Percentiles rank a stretch among this genome's conserved stretches.
Conservation (phyloP, 2,329 filamentous ascomycete genomes). For the Venturia effusa region DNA sequence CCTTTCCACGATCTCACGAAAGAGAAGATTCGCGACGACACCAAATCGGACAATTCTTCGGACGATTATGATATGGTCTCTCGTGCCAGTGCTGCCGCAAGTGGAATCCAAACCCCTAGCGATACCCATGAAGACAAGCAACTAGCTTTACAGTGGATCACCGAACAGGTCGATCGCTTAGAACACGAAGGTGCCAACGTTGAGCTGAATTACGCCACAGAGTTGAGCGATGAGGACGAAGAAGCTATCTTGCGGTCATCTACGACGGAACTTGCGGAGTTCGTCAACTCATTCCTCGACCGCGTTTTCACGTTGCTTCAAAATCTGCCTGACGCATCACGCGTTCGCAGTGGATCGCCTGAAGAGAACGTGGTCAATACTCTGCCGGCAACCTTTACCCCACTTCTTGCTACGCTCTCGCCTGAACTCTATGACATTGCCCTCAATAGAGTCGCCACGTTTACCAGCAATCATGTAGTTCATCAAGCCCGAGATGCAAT, state of each 20-base stretch:
- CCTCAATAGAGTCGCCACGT: conserved; percentile 82
- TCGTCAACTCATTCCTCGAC: conserved; percentile 78
- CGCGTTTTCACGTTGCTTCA: conserved; percentile 93
- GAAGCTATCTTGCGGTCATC: conserved; percentile 83
- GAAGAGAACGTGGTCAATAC: conserved; percentile 98
- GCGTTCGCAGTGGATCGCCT: conserved; percentile 79
- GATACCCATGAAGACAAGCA: conserved; percentile 30
- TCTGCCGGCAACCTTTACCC: conserved; percentile 80
- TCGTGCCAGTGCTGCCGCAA: conserved; percentile 6
- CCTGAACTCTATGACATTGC: conserved; percentile 89
- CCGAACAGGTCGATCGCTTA: conserved; percentile 86
- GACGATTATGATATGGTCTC: conserved; percentile 11
- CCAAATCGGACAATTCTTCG: conserved; percentile 13
- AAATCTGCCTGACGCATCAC: conserved; percentile 83
- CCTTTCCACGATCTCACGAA: conserved; percentile 76
- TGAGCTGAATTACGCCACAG: conserved; percentile 71
- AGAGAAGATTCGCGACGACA: conserved; percentile 25
- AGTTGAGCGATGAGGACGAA: conserved; percentile 78
- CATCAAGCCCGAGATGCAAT: conserved; percentile 95
- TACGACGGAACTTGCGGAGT: conserved; percentile 87
- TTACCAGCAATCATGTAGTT: conserved; percentile 88
- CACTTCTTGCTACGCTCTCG: conserved; percentile 80
- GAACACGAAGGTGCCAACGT: conserved; percentile 78
- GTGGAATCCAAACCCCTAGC: conserved; percentile 20
- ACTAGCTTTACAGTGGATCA: conserved; percentile 85